These are phyloP conservation scores for Schoenoplectus triqueter DNA, from an alignment of 202 grass and related monocot species.

Conservation along the genomic window DNA sequence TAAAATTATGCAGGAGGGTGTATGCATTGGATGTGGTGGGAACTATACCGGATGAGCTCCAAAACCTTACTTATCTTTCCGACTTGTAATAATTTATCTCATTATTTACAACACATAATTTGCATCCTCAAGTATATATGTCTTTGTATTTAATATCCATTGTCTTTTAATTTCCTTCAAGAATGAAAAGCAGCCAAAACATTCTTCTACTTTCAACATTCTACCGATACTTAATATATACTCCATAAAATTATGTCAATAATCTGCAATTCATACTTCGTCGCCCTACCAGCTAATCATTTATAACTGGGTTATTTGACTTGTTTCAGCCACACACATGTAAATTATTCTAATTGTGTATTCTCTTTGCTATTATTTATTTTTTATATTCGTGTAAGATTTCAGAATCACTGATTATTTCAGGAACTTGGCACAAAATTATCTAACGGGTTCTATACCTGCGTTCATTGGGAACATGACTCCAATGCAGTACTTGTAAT, in stretches of 20 bases:
- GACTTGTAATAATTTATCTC: conserved; percentile 50
- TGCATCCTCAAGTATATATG: not conserved
- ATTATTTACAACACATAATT: not conserved
- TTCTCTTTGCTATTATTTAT: not conserved
- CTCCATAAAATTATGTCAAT: not conserved
- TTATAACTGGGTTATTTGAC: conserved; percentile 15
- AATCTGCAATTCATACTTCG: not conserved
- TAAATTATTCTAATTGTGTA: not conserved
- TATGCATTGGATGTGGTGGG: conserved; percentile 41
- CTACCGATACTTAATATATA: not conserved
- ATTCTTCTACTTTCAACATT: not conserved
- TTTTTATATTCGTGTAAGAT: conserved; percentile 22
- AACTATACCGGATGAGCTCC: conserved; percentile 55
- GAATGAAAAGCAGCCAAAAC: not conserved
- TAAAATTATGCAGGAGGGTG: conserved; percentile 47
- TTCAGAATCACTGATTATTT: conserved; percentile 30
- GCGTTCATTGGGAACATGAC: conserved; percentile 59
- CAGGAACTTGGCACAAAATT: conserved; percentile 61
- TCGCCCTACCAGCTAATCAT: not conserved
- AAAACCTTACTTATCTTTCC: conserved; percentile 51
- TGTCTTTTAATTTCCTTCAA: not conserved
- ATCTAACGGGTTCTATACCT: conserved; percentile 64
- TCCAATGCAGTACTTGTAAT: conserved; percentile 68
- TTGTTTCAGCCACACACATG: too few relatives aligned
- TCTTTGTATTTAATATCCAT: not conserved